Conservation (phyloP, 2,329 filamentous ascomycete species). For the Malbranchea zuffiana region DNA sequence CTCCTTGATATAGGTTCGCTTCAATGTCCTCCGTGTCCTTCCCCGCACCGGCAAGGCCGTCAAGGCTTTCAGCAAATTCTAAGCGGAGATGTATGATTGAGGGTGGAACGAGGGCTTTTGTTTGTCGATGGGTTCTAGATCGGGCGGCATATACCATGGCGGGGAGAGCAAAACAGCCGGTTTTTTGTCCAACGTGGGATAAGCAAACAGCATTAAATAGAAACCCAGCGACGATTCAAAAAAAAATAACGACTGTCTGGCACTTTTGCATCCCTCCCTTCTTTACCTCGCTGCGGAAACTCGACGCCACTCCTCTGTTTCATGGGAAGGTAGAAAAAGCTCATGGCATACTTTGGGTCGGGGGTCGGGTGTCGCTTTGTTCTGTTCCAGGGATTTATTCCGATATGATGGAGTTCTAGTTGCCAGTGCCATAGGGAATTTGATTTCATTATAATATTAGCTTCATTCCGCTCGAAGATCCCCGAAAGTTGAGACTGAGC, state of each 20-base stretch:
- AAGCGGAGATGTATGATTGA: slow-evolving; percentile 38
- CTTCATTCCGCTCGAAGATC: background rate
- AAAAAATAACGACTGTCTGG: no score
- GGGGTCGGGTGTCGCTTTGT: slow-evolving; percentile 10
- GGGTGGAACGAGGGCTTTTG: no score
- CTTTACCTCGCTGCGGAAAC: no score
- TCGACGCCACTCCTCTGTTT: slow-evolving; percentile 25
- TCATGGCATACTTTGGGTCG: slow-evolving; percentile 10
- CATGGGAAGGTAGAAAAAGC: slow-evolving; percentile 7
- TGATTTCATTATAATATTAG: no score
- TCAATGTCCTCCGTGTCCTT: slow-evolving; percentile 98
- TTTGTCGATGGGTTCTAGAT: slow-evolving; percentile 5
- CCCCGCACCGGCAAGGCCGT: slow-evolving; percentile 94
- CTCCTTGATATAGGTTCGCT: slow-evolving; percentile 60
- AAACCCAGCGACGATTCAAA: background rate
- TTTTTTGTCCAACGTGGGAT: slow-evolving; percentile 7
- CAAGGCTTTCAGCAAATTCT: slow-evolving; percentile 99
- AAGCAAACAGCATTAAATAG: slow-evolving; percentile 4
- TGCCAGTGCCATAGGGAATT: slow-evolving; percentile 14
- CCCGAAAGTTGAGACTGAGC: background rate
- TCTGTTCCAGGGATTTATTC: slow-evolving; percentile 12
- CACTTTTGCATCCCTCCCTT: no score
- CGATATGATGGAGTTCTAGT: slow-evolving; percentile 14
- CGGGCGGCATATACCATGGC: slow-evolving; percentile 4
- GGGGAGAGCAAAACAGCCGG: slow-evolving; percentile 6